Base-by-base conservation (phyloP, 169 alveolate genomes). In the Plasmodium coatneyi region DNA sequence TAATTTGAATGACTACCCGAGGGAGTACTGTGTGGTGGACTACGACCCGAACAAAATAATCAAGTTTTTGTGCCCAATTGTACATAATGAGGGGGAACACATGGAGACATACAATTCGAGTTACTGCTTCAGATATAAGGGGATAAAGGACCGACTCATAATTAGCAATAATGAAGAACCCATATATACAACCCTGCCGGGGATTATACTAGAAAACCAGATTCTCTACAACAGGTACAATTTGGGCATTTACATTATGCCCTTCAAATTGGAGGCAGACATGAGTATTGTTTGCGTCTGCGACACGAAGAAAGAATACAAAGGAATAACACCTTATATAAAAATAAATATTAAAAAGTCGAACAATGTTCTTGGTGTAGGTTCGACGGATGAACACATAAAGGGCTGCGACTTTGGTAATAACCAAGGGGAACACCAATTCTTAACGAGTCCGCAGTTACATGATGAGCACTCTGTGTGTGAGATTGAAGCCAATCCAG, bases 381-480 rank as follows among this genome's bases (percentile, higher is more conserved):
- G 72, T 71, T 80, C 71, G 9, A 5, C 25, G 19, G 84, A 52
- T 28, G 79, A 60, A 25, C 56, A 39, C 22, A 46, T 86, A 32
- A 86, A 86, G 70, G 93, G 93, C 14, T 86, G 93, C 10, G 93
- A 86, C 28, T 86, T 39, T 74, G 93, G 93, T 19, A 86, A 76
- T 56, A 86, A 86, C 30, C 25, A 6, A 86, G 93, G 93, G 43
- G 49, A 86, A 76, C 30, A 76, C 19, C 80, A 86, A 86, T 86
- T 86, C 43, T 76, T 86, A 86, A 76, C 93, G 19, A 86, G 41
- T 5, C 10, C 93, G 7, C 14, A 54, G 2, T 32, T n/a, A 16
- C 19, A 86, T 32, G 32, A 32, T 3, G 80, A 36, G 12, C 0
- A 16, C 25, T 32, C 39, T 14, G 14, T 74, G 9, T 86, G 93